phyloP scores from a whole-genome alignment of 2,329 filamentous ascomycete genomes.

The Pseudocercospora vitis region DNA sequence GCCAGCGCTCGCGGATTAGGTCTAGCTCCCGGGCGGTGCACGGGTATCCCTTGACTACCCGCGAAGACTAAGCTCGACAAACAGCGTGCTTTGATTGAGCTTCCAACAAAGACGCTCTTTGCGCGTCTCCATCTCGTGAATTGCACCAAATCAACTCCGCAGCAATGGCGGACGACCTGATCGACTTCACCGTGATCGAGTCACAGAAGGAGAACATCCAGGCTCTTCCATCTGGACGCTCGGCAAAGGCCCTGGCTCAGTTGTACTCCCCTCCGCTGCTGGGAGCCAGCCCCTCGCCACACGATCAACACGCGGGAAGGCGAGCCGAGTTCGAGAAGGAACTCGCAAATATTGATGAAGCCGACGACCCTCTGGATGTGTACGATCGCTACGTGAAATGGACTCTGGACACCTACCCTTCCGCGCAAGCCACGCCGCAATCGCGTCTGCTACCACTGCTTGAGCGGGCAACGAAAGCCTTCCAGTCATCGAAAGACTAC shows the following conservation, averaged over 20 bases:
- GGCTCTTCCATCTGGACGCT: conserved; percentile 81
- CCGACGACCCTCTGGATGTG: conserved; percentile 90
- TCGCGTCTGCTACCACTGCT: conserved; percentile 87
- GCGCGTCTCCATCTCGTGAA: not conserved
- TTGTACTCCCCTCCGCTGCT: conserved; percentile 63
- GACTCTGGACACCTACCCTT: conserved; percentile 93
- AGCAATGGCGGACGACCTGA: conserved; percentile 46
- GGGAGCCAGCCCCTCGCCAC: conserved; percentile 49
- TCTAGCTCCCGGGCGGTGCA: not conserved
- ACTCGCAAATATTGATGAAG: conserved; percentile 73
- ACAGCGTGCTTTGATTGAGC: not conserved
- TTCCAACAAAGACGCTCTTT: too few relatives aligned
- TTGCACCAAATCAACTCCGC: conserved; percentile 8
- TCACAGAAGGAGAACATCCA: conserved; percentile 98
- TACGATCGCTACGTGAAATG: conserved; percentile 97
- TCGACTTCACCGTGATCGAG: conserved; percentile 87
- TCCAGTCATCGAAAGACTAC: conserved; percentile 82
- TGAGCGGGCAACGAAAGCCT: conserved; percentile 88
- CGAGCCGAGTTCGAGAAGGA: conserved; percentile 86
- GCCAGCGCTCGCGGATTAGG: not conserved
- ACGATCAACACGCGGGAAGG: conserved; percentile 74
- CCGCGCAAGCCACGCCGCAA: conserved; percentile 84
- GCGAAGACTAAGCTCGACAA: not conserved
- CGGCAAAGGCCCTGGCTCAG: conserved; percentile 82
- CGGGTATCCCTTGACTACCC: not conserved